Evolutionary conservation across 768 basidiomycete species (phyloP).

Genomic region (Trametes punicea): DNA sequence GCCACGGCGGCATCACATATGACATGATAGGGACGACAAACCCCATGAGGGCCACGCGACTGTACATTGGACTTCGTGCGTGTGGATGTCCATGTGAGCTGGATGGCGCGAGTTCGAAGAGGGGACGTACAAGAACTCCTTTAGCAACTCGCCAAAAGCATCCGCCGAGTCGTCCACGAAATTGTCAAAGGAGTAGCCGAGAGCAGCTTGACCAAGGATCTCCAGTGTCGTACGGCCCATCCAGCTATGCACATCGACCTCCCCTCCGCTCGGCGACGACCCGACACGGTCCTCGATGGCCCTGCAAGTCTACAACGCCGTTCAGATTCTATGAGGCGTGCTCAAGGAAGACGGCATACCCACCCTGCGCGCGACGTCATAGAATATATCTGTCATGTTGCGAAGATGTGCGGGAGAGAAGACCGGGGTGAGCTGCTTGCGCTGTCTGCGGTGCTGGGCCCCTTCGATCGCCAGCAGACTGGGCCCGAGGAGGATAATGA

Average conservation of each 20-base stretch:
- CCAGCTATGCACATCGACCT: constrained; percentile 13
- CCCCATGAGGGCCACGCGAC: neutral
- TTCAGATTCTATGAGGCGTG: too few relatives aligned
- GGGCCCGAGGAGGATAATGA: constrained; percentile 11
- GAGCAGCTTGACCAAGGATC: constrained; percentile 13
- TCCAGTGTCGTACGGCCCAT: constrained; percentile 15
- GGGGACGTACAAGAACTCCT: constrained; percentile 7
- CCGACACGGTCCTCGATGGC: constrained; percentile 17
- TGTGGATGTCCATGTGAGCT: neutral
- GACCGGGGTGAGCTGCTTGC: constrained; percentile 22
- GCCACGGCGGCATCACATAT: constrained; percentile 13
- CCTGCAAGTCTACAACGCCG: constrained; percentile 16
- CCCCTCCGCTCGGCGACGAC: neutral
- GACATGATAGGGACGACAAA: neutral
- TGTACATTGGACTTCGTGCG: neutral
- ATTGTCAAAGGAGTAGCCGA: constrained; percentile 17
- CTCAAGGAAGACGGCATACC: neutral
- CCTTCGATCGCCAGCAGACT: constrained; percentile 13
- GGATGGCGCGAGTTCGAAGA: neutral
- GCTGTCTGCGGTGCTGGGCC: constrained; percentile 20
- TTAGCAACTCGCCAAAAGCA: constrained; percentile 7
- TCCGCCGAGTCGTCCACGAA: constrained; percentile 7
- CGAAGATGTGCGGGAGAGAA: constrained; percentile 25
- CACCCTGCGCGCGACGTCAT: constrained; percentile 15
- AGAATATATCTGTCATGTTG: constrained; percentile 23